Conservation (phyloP, 495 filamentous ascomycete genomes). For the Chaetomidium leptoderma region DNA sequence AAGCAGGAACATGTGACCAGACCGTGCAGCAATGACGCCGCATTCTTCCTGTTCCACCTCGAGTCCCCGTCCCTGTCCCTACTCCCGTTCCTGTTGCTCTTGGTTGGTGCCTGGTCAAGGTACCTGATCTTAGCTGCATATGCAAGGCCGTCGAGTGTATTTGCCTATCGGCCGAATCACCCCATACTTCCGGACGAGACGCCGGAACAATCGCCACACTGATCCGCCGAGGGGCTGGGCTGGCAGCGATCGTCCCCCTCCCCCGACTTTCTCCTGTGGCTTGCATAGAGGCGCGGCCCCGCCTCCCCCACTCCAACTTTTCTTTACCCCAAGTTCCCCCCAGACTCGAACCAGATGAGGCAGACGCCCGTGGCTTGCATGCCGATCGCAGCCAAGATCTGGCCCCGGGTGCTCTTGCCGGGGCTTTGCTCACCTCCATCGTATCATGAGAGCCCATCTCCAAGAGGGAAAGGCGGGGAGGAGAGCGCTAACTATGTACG, state of each 20-base stretch:
- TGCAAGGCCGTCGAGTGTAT: constrained; percentile 7
- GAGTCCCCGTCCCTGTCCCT: background rate
- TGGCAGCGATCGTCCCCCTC: constrained; percentile 7
- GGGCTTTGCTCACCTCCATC: constrained; percentile 5
- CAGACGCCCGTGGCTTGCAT: constrained; percentile 13
- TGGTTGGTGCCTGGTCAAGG: background rate
- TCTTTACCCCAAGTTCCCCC: background rate
- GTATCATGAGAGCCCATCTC: background rate
- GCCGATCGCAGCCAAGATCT: constrained; percentile 8
- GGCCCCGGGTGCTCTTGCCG: constrained; percentile 13
- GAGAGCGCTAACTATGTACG: too few relatives aligned
- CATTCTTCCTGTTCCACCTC: background rate
- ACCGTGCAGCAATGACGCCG: background rate
- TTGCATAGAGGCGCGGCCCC: constrained; percentile 1
- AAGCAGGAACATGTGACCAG: background rate
- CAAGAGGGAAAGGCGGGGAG: background rate
- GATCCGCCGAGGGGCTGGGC: constrained; percentile 16
- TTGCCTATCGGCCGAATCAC: constrained; percentile 14
- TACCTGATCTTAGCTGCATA: constrained; percentile 11
- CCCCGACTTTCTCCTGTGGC: constrained; percentile 3
- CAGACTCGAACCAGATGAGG: constrained; percentile 13
- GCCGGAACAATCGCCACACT: constrained; percentile 19
- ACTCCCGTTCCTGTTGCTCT: background rate
- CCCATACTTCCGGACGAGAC: constrained; percentile 16
- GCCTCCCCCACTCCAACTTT: constrained; percentile 1